phyloP scores from a whole-genome alignment of 2,329 filamentous ascomycete genomes.

The Colletotrichum costaricense region DNA sequence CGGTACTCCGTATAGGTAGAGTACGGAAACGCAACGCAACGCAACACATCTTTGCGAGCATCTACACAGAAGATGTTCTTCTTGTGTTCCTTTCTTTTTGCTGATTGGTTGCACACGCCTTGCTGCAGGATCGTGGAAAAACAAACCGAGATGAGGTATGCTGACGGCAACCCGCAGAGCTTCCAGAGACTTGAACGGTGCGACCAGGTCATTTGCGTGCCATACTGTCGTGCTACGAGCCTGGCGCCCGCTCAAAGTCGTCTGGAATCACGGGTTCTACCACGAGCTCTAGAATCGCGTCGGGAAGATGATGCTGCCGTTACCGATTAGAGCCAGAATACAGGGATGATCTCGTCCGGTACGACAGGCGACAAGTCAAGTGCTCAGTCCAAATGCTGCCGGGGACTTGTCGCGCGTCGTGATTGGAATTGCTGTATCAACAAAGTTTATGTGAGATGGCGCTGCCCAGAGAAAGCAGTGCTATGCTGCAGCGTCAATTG shows the following conservation, averaged over 20 bases:
- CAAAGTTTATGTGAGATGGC: neutral
- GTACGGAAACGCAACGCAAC: neutral
- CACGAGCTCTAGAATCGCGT: neutral
- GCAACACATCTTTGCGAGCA: neutral
- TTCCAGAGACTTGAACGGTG: constrained; percentile 12
- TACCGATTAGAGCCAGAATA: neutral
- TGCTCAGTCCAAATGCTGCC: neutral
- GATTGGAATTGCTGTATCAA: neutral
- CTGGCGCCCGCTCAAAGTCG: neutral
- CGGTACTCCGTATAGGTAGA: neutral
- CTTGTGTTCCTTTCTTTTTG: constrained; percentile 2
- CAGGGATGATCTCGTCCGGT: neutral
- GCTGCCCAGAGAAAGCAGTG: neutral
- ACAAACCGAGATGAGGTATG: constrained; percentile 36
- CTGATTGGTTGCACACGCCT: constrained; percentile 29
- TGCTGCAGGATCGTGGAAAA: constrained; percentile 37
- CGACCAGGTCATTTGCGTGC: constrained; percentile 14
- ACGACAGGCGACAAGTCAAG: neutral
- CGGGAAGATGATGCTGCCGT: neutral
- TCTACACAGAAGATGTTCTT: neutral
- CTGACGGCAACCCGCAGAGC: constrained; percentile 25
- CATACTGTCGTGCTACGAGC: constrained; percentile 15
- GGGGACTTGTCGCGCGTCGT: neutral
- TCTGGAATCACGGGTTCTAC: neutral
- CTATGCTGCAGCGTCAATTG: neutral